Evolutionary conservation across 495 filamentous ascomycete species (phyloP), one percentile per base, ranked within the genome.

Genomic region (Aspergillus baeticus): DNA sequence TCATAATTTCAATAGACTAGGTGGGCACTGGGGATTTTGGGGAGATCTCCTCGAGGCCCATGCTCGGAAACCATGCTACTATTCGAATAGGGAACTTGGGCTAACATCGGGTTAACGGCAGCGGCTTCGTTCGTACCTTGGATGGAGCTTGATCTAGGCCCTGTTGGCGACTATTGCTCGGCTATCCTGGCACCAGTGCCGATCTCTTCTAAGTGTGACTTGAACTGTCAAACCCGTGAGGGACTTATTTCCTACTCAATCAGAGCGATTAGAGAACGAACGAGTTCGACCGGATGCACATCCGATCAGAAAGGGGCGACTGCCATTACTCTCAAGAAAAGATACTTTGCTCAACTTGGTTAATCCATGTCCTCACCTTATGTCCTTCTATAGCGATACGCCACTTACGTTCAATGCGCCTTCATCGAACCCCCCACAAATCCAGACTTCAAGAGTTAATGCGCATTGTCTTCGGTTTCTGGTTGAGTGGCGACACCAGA

Each of bases 81-180:
- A 3, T 8, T 29, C 8, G 4, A 8, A 29, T 29, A 3, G 8
- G 26, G 26, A 29, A 29, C 26, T 29, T 29, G 26, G 26, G 8
- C 26, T 29, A 29, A 29, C 8, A 8, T 29, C 26, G 3, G 4
- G 14, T 17, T 5, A 11, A 14, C 14, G 5, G 15, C 14, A 38
- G 15, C 36, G 31, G 21, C 1, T 48, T 7, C 47, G 21, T 14
- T 44, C 18, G 34, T 49, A 55, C 49, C 39, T 55, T 49, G 53
- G 20, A 38, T 31, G 17, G 38, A 20, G 10, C 35, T 22, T 34
- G 43, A 36, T 45, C 43, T 45, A 47, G 52, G 15, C 44, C 34
- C n/a, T 26, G 6, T 29, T 11, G 11, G 34, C 29, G 39, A 54
- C 41, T 54, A 55, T 36, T 43, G 54, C 49, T 43, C 45, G 18